phyloP scores from a whole-genome alignment of 2,329 filamentous ascomycete genomes.

The Westerdykella sp. region DNA sequence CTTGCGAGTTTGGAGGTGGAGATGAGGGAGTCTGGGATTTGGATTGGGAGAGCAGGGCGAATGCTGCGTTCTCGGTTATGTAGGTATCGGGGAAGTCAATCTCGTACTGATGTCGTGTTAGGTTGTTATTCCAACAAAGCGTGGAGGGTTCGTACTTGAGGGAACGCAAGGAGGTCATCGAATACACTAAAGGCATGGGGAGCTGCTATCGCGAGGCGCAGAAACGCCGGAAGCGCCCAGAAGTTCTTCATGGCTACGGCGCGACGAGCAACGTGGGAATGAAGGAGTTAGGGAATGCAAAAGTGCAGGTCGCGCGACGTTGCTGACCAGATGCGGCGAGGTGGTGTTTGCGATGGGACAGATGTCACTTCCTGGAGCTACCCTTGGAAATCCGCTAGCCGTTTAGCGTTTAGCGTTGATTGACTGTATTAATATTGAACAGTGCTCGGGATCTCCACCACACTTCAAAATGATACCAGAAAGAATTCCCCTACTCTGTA shows the following conservation, averaged over 20 bases:
- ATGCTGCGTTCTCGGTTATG: conserved; percentile 64
- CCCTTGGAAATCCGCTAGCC: background rate
- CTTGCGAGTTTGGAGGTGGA: conserved; percentile 24
- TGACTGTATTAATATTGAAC: too few species aligned
- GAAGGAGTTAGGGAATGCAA: background rate
- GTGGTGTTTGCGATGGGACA: conserved; percentile 6
- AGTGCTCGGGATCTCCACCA: too few species aligned
- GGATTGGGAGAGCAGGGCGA: conserved; percentile 47
- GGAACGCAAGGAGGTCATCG: conserved; percentile 80
- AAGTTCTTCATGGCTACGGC: conserved; percentile 39
- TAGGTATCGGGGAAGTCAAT: conserved; percentile 68
- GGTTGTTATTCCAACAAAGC: conserved; percentile 9
- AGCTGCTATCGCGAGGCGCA: conserved; percentile 46
- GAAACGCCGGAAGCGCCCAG: conserved; percentile 43
- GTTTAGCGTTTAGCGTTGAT: background rate
- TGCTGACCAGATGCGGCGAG: conserved; percentile 1
- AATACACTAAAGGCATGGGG: conserved; percentile 72
- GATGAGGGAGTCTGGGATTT: conserved; percentile 22
- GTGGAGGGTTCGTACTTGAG: conserved; percentile 56
- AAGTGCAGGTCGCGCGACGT: background rate
- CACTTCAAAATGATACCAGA: too few species aligned
- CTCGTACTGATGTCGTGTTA: conserved; percentile 57
- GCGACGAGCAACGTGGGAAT: too few species aligned
- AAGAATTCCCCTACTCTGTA: too few species aligned
- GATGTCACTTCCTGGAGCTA: conserved; percentile 9